These are phyloP conservation scores for Raffaelea albimanens DNA, from an alignment of 2,329 filamentous ascomycete species.

Conservation along the genomic window DNA sequence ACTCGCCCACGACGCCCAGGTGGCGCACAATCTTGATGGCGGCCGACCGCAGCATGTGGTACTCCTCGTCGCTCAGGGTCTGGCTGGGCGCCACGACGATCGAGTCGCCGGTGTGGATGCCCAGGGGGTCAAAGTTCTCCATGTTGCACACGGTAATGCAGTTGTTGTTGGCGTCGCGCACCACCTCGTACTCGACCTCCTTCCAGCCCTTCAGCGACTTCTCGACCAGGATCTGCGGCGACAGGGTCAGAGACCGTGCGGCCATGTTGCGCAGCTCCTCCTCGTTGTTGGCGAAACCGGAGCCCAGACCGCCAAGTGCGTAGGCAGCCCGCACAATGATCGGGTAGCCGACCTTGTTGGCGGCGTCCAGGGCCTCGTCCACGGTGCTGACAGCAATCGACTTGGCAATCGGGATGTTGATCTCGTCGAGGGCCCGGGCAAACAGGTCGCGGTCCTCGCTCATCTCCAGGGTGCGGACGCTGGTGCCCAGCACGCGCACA, in stretches of 20 bases:
- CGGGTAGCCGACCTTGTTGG: conserved; percentile 81
- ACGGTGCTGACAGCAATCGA: conserved; percentile 87
- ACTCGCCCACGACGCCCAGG: conserved; percentile 94
- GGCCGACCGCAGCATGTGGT: conserved; percentile 96
- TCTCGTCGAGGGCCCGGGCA: conserved; percentile 90
- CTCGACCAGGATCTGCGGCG: conserved; percentile 94
- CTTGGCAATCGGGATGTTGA: conserved; percentile 93
- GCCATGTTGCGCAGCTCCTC: conserved; percentile 92
- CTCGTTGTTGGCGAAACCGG: conserved; percentile 87
- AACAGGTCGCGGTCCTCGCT: conserved; percentile 96
- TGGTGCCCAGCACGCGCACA: conserved; percentile 91
- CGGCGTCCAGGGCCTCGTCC: conserved; percentile 85
- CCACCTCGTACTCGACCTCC: conserved; percentile 97
- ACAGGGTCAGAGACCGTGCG: conserved; percentile 82
- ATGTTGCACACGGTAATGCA: conserved; percentile 99
- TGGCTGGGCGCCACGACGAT: conserved; percentile 97
- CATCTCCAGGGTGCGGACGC: conserved; percentile 85
- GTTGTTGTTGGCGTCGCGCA: conserved; percentile 94
- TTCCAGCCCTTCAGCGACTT: conserved; percentile 99
- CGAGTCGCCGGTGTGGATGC: conserved; percentile 96
- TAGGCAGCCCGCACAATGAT: conserved; percentile 98
- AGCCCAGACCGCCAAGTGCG: conserved; percentile 89
- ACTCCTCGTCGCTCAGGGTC: conserved; percentile 95
- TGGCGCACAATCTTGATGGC: conserved; percentile 98
- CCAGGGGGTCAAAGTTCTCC: conserved; percentile 97